Evolutionary conservation across 768 basidiomycete genomes (phyloP).

Genomic region (Suillus luteus): DNA sequence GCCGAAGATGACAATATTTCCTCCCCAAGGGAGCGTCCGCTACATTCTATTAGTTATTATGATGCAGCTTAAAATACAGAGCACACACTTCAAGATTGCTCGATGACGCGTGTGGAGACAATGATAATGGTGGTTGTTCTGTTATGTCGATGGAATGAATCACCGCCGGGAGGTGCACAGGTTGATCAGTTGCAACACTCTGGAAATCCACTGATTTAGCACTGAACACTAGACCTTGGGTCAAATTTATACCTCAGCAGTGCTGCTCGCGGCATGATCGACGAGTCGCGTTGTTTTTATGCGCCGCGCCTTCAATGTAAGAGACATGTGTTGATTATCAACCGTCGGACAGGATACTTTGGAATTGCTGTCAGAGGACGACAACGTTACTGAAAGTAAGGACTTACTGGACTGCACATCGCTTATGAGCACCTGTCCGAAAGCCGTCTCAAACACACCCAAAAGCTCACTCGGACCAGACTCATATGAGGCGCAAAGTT

Average conservation of each 20-base stretch:
- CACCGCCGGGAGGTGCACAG: background rate
- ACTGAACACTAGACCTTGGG: background rate
- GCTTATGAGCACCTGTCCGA: background rate
- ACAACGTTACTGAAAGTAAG: background rate
- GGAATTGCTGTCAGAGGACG: background rate
- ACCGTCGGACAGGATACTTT: background rate
- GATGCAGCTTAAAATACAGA: no score
- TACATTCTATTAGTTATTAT: background rate
- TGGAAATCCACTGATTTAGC: background rate
- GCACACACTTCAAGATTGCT: no score
- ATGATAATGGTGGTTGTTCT: no score
- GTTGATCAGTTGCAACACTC: background rate
- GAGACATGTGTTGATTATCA: background rate
- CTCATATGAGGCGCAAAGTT: background rate
- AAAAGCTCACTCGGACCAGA: background rate
- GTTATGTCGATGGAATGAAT: no score
- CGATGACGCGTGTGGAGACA: background rate
- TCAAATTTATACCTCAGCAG: background rate
- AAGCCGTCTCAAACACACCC: background rate
- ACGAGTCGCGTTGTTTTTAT: no score
- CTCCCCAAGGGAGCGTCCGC: background rate
- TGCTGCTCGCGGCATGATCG: background rate
- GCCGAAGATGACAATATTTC: constrained; percentile 44
- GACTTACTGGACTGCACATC: background rate
- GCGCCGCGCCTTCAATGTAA: background rate